Evolutionary conservation across 73 alveolate species (phyloP), one percentile per base, ranked within the genome.

Genomic region (Stentor coeruleus): DNA sequence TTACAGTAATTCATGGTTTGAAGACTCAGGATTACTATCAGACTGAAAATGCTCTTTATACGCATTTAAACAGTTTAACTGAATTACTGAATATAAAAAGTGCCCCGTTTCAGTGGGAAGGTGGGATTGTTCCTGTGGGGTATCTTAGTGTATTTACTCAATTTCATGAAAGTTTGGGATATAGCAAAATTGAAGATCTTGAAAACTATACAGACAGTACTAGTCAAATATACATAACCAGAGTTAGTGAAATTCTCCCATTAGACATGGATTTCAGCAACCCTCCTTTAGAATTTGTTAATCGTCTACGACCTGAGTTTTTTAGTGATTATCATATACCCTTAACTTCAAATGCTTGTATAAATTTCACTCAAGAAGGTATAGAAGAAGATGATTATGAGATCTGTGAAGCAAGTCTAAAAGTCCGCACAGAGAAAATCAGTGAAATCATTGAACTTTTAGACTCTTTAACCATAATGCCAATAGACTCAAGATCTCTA

Each of bases 401-500:
- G 36, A 74, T 87, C 6, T 82, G 72, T 58, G 96, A 90, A 41
- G 96, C 96, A 0, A 42, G 87, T 3, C 77, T 85, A 66, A 59
- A 38, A 59, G 57, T 90, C 39, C 80, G 80, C 57, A 14, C 38
- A n/a, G 85, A 82, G 33, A 81, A 77, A 31, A 87, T 90, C 3
- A 90, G 91, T 20, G 82, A 82, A 74, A 74, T 87, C 20, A 87
- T 84, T 26, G 89, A 75, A 40, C 76, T 87, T 30, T 58, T 95
- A 3, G 98, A 95, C 76, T 90, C 96, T 6, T 73, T 95, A 77
- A 87, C 86, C 77, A 85, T 95, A 38, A 85, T 91, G 37, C 97
- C 97, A 33, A 87, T 93, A 42, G 96, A 95, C 77, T 82, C 93
- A 36, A 93, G 89, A 77, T 82, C 96, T 2, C 87, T 95, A 58